phyloP scores from a whole-genome alignment of 2,329 filamentous ascomycete genomes.

The Elsinoe necatrix region DNA sequence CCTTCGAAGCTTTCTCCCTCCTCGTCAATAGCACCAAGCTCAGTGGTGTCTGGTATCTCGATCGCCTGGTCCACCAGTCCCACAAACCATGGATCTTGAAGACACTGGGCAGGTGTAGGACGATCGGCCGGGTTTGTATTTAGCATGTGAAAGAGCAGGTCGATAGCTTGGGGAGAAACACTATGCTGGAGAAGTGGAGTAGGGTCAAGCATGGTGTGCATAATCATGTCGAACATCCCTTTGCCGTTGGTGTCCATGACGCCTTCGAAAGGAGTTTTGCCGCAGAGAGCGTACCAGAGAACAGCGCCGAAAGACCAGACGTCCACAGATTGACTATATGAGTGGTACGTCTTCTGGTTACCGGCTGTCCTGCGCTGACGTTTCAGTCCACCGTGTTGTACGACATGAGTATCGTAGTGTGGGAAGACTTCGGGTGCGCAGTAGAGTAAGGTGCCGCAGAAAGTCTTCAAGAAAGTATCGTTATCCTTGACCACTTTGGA shows the following conservation, averaged over 20 bases:
- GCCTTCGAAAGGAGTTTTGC: slow-evolving; percentile 71
- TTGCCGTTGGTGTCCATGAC: slow-evolving; percentile 66
- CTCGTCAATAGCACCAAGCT: slow-evolving; percentile 41
- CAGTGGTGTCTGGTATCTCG: slow-evolving; percentile 15
- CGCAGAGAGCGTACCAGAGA: slow-evolving; percentile 76
- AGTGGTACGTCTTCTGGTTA: slow-evolving; percentile 39
- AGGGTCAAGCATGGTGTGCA: slow-evolving; percentile 64
- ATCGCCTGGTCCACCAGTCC: slow-evolving; percentile 34
- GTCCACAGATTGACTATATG: slow-evolving; percentile 87
- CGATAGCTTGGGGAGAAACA: slow-evolving; percentile 59
- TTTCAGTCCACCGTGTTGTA: slow-evolving; percentile 53
- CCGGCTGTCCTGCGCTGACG: slow-evolving; percentile 42
- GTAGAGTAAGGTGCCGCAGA: slow-evolving; percentile 91
- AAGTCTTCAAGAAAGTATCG: slow-evolving; percentile 88
- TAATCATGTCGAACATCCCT: slow-evolving; percentile 76
- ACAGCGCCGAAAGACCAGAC: slow-evolving; percentile 96
- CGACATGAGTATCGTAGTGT: slow-evolving; percentile 60
- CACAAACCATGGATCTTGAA: slow-evolving; percentile 66
- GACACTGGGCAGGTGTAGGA: slow-evolving; percentile 62
- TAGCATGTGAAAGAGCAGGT: slow-evolving; percentile 72
- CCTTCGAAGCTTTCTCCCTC: slow-evolving; percentile 55
- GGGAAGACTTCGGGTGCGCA: slow-evolving; percentile 96
- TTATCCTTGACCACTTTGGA: slow-evolving; percentile 82
- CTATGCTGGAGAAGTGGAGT: slow-evolving; percentile 49
- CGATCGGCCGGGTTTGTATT: slow-evolving; percentile 70